Conservation (phyloP, 305 asterid species). For the Solanum hybrid region DNA sequence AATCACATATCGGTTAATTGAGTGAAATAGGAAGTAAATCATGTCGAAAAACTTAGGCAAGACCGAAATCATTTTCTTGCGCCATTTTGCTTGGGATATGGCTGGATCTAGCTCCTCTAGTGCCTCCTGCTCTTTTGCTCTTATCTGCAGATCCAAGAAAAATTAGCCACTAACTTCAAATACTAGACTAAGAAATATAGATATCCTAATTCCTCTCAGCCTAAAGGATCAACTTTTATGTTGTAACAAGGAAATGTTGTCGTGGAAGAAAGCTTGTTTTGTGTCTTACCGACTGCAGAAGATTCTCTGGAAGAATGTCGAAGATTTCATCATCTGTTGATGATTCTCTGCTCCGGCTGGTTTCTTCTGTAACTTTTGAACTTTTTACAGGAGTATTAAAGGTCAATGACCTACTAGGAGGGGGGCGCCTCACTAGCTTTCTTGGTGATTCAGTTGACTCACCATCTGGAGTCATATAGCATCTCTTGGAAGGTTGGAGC, state of each 20-base stretch:
- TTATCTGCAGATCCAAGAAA: constrained; percentile 7
- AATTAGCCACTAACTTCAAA: not conserved
- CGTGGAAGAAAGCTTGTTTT: not conserved
- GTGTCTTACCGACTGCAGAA: constrained; percentile 54
- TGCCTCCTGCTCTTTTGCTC: constrained; percentile 2
- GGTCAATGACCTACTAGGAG: constrained; percentile 53
- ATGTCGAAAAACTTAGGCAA: constrained; percentile 12
- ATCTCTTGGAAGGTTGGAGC: constrained; percentile 48
- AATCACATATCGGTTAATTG: constrained; percentile 12
- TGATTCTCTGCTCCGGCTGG: constrained; percentile 3
- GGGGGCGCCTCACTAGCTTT: constrained; percentile 56
- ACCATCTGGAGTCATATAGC: constrained; percentile 59
- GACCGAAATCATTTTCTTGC: not conserved
- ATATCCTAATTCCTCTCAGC: not conserved
- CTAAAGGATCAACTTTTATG: not conserved
- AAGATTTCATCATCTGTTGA: constrained; percentile 29
- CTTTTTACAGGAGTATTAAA: constrained; percentile 71
- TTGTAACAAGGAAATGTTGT: not conserved
- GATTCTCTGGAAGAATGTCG: constrained; percentile 51
- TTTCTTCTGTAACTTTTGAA: constrained; percentile 21
- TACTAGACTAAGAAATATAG: not conserved
- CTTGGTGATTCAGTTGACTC: constrained; percentile 29
- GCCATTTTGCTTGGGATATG: constrained; percentile 15
- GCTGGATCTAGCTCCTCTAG: constrained; percentile 15
- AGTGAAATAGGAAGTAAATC: constrained; percentile 10